Base-by-base conservation (phyloP, 2,329 filamentous ascomycete genomes). In the Chaetomiaceae sp. region DNA sequence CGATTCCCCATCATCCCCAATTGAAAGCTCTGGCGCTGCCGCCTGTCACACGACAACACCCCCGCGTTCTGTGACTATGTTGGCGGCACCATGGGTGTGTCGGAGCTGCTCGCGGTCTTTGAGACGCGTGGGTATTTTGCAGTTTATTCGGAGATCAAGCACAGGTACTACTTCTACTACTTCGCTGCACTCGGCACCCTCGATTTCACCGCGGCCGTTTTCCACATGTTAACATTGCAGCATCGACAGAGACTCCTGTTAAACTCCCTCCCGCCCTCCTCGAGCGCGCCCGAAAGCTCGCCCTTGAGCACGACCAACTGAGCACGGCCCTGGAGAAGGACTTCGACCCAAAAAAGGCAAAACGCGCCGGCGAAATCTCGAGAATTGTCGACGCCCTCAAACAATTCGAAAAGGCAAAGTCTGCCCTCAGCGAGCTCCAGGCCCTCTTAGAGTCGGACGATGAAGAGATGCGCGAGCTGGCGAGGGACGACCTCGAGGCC, bases 401-500 rank as follows among this genome's bases (percentile, higher is more conserved):
- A 50, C 76, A 79, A 56, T 85, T 79, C 73, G 76, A 86, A 37
- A 65, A 68, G 13, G 75, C 79, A 0, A 73, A 75, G 33, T 68
- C 72, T 1, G 75, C 79, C 19, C 70, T 81, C 48, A 60, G 63
- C 3, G 82, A 85, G 68, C 76, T 85, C 13, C 66, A 67, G 5
- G 63, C 65, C 25, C 72, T 85, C 57, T 65, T 79, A 12, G 60
- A 70, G 9, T 74, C 74, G 38, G 73, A 73, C 21, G 81, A 86
- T 56, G 67, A 70, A 43, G 93, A 97, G 68, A 79, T 99, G 46
- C 81, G 84, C 10, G 75, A 83, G 8, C 77, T 99, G 47, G 83
- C 95, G 10, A 72, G 77, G n/a, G 89, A 95, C 57, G 93, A 99
- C 65, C 76, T 97, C 8, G 71, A 73, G n/a, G 68, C 77, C 3